phyloP scores from a whole-genome alignment of 1,139 yeast species.

The Scheffersomyces titani region DNA sequence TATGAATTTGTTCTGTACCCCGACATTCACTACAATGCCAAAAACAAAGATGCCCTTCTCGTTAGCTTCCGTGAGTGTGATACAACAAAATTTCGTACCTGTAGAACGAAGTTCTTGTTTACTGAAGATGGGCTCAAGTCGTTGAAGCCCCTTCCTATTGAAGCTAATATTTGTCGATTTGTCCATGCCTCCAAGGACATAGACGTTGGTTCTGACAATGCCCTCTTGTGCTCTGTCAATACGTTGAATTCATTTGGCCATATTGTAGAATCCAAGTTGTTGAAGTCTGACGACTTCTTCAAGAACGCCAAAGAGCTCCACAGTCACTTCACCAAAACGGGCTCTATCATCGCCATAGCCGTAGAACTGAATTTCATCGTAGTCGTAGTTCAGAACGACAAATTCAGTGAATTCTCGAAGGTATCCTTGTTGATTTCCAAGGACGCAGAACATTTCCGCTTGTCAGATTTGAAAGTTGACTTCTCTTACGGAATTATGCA shows the following conservation, averaged over 20 bases:
- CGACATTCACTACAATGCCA: conserved; percentile 37
- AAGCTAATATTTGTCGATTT: conserved; percentile 50
- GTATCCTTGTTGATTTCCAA: conserved; percentile 57
- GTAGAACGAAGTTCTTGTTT: conserved; percentile 43
- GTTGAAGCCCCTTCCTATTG: conserved; percentile 36
- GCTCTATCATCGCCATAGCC: conserved; percentile 46
- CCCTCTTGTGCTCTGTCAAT: conserved; percentile 52
- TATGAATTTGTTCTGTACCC: conserved; percentile 14
- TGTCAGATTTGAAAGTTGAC: conserved; percentile 54
- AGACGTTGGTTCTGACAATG: conserved; percentile 33
- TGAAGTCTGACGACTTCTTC: conserved; percentile 58
- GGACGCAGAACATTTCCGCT: conserved; percentile 53
- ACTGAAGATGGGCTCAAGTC: conserved; percentile 57
- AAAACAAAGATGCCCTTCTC: conserved; percentile 40
- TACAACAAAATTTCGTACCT: conserved; percentile 20
- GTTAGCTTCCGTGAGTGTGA: conserved; percentile 41
- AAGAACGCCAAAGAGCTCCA: conserved; percentile 22
- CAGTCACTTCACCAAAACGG: conserved; percentile 29
- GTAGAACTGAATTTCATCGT: conserved; percentile 55
- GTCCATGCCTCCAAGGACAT: conserved; percentile 46
- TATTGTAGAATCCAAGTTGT: conserved; percentile 41
- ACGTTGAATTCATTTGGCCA: conserved; percentile 46
- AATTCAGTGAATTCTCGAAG: conserved; percentile 40
- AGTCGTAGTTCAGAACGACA: conserved; percentile 52
- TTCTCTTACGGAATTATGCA: conserved; percentile 46